A percentile compares a stretch with the other conserved stretches of the same genome.
Evolutionary conservation across 192 early-diverging fungal species (phyloP).

Genomic region (Coemansia sp.): DNA sequence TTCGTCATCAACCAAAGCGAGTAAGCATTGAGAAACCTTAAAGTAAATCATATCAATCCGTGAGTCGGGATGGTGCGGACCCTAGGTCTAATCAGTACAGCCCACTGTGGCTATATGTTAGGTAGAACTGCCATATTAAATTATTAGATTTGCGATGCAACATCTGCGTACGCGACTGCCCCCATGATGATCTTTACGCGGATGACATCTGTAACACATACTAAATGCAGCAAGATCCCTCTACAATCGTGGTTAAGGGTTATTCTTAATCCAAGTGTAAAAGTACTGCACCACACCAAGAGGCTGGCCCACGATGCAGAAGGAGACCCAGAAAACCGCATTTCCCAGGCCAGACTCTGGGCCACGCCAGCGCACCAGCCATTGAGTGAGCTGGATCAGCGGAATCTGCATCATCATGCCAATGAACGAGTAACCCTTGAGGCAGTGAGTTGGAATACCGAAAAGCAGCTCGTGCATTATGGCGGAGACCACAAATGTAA

Average conservation of each 20-base stretch:
- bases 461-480: constrained; percentile 84
- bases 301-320: constrained; percentile 79
- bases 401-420: constrained; percentile 81
- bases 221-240: neutral
- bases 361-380: constrained; percentile 66
- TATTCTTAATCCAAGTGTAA: constrained; percentile 63
- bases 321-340: constrained; percentile 78
- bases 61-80: no score
- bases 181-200: neutral
- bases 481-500: constrained; percentile 82
- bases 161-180: neutral
- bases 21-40: no score
- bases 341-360: constrained; percentile 70
- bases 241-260: constrained; percentile 37
- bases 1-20: no score
- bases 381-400: constrained; percentile 67
- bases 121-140: no score
- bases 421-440: constrained; percentile 79
- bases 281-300: constrained; percentile 72
- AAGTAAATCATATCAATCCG: no score
- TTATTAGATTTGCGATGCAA: neutral
- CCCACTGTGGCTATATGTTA: no score
- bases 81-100: no score
- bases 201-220: neutral
- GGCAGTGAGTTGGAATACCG: constrained; percentile 77